Conservation (phyloP, 2,329 filamentous ascomycete species). For the Exophiala phaeomuriformis region DNA sequence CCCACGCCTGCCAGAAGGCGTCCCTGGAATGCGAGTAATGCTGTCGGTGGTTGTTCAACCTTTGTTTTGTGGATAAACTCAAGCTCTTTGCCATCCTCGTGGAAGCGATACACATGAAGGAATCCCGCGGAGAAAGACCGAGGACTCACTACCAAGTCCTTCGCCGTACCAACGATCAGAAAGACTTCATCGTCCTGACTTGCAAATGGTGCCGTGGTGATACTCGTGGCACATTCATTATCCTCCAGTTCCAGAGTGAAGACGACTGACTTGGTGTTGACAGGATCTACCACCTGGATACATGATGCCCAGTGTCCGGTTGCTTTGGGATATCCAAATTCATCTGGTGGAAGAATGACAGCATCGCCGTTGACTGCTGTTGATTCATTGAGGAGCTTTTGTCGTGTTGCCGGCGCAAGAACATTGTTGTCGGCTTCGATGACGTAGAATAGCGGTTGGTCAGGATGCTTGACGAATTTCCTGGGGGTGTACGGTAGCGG, state of each 20-base stretch:
- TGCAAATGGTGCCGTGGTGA: slow-evolving; percentile 75
- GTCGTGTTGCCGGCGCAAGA: slow-evolving; percentile 67
- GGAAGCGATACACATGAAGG: slow-evolving; percentile 86
- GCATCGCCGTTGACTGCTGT: slow-evolving; percentile 64
- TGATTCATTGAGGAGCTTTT: slow-evolving; percentile 66
- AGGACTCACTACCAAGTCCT: slow-evolving; percentile 75
- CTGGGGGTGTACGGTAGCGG: slow-evolving; percentile 85
- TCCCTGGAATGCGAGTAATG: slow-evolving; percentile 89
- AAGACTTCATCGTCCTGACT: slow-evolving; percentile 85
- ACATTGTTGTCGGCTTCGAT: slow-evolving; percentile 92
- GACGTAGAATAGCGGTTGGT: slow-evolving; percentile 83
- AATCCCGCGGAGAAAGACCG: slow-evolving; percentile 70
- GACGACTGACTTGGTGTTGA: slow-evolving; percentile 64
- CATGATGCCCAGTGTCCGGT: slow-evolving; percentile 91
- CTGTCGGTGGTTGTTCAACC: slow-evolving; percentile 78
- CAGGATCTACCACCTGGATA: slow-evolving; percentile 82
- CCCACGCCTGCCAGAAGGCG: slow-evolving; percentile 80
- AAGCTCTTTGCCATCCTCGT: slow-evolving; percentile 75
- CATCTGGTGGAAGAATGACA: slow-evolving; percentile 63
- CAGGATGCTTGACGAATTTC: slow-evolving; percentile 78
- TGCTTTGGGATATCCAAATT: slow-evolving; percentile 82
- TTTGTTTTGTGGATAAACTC: slow-evolving; percentile 97
- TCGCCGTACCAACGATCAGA: slow-evolving; percentile 88
- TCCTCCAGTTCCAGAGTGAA: slow-evolving; percentile 75
- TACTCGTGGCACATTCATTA: slow-evolving; percentile 86